Evolutionary conservation across 306 rosid genomes (phyloP), one percentile per base, ranked within the genome.

Genomic region (Pachyrhizus erosus): DNA sequence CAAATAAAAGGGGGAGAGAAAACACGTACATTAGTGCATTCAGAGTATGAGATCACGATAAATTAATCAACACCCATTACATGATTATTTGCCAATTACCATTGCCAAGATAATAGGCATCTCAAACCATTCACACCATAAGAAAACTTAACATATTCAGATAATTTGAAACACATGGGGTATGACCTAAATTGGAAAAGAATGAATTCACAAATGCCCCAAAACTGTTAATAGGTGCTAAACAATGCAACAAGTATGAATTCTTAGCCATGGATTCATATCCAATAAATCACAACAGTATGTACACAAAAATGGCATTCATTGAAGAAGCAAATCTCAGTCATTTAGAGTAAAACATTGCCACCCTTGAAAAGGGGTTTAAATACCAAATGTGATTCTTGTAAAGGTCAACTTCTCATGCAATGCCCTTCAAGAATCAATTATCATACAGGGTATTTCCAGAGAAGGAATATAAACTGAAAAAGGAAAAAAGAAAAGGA

Each of bases 371-470:
- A 83, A 85, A 80, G 80, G 51, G 71, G 82, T 67, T 77, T 80
- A 81, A 88, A 85, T 65, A 62, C 71, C 49, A 82, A 87, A 84
- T 87, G 86, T 80, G 83, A 75, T 82, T 83, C 61, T 87, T 46
- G 51, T n/a, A 85, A 71, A 89, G 90, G 92, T 89, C 92, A 89
- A 90, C 82, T 67, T 71, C 54, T 46, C 15, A 58, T 70, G 84
- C 82, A 82, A 84, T 82, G 76, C 20, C 69, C 27, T 52, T 79
- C 46, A 9, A 72, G 48, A 11, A 66, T 17, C 45, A 82, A 77
- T 58, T 40, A 70, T 23, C 15, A 74, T 26, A 76, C 15, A 71
- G 27, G 14, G 71, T 21, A 49, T 39, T 81, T 77, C 37, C 77
- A 79, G 7, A 75, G 83, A 58, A 84, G 64, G 48, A 51, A 45